A percentile compares a stretch with the other conserved stretches of the same genome.
Evolutionary conservation across 805 yeast genomes (phyloP).

Genomic region (Metschnikowia cerradonensis): DNA sequence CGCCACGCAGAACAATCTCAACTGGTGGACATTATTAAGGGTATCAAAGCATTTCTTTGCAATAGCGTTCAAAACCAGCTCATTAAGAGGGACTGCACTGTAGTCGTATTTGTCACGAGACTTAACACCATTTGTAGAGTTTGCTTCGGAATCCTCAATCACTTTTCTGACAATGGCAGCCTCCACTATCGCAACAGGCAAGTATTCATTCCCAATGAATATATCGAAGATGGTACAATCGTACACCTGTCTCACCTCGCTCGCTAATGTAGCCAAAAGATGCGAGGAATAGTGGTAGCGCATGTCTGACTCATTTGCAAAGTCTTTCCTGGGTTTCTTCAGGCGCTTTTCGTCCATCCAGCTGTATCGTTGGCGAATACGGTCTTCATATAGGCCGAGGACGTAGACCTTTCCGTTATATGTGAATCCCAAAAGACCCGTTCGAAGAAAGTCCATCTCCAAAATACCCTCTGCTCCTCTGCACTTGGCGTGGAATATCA

Average conservation of each 20-base stretch:
- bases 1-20: constrained; percentile 76
- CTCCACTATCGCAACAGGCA: constrained; percentile 84
- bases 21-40: constrained; percentile 51
- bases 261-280: constrained; percentile 75
- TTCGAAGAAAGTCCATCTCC: constrained; percentile 78
- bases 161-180: constrained; percentile 45
- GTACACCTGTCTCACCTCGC: constrained; percentile 73
- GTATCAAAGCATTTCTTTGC: constrained; percentile 44
- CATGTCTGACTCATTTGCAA: constrained; percentile 37
- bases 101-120: constrained; percentile 18
- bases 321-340: constrained; percentile 23
- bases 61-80: constrained; percentile 39
- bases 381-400: constrained; percentile 85
- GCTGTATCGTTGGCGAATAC: constrained; percentile 72
- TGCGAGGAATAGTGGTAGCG: constrained; percentile 85
- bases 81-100: constrained; percentile 42
- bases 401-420: constrained; percentile 84
- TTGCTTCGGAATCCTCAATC: constrained; percentile 28
- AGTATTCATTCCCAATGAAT: constrained; percentile 69
- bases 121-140: constrained; percentile 12
- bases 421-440: constrained; percentile 87
- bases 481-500: constrained; percentile 79
- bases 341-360: constrained; percentile 54
- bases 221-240: constrained; percentile 93
- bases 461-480: constrained; percentile 64